Base-by-base conservation (phyloP, 2,329 filamentous ascomycete species). In the Pochonia chlamydosporia region DNA sequence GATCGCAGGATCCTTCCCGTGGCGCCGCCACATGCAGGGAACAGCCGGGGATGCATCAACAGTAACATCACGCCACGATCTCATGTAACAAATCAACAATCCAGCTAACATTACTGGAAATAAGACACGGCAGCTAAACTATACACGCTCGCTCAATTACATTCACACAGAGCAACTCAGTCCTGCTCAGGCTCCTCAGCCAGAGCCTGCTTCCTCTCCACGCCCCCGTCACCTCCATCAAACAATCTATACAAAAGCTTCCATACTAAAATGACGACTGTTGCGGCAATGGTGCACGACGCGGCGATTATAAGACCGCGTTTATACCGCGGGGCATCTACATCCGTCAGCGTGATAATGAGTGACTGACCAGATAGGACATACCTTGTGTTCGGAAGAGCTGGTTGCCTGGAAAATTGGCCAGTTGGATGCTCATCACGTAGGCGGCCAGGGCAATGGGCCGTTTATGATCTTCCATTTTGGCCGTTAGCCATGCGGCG, bases 391-490 rank as follows among this genome's bases (percentile, higher is more conserved):
- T 25, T 4, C 58, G 53, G 11, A 63, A 62, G 0, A 62, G 33
- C 18, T 63, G 59, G n/a, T 60, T 63, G 1, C 60, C 60, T 2
- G 56, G 58, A 14, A 62, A 61, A 25, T 57, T 62, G 28, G 60
- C 59, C 9, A 63, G 55, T 26, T 63, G 60, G 8, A 62, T 57
- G 36, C 57, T 59, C 59, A 63, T 60, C 1, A 63, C 60, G 46
- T 63, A 63, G 1, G 59, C 59, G 16, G 59, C 60, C 6, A 63
- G 36, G 0, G 59, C 60, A 0, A 62, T 40, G 3, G 59, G 60
- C 2, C 59, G 53, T 46, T 61, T 60, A 16, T 60, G 51, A 5
- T 61, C 60, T 18, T 56, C 48, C 57, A 63, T 60, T 24, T 63
- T 62, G 0, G 59, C 24, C 0, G 59, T 54, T 20, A 63, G 56